Base-by-base conservation (phyloP, 192 early-diverging fungal species). In the Backusella circina region DNA sequence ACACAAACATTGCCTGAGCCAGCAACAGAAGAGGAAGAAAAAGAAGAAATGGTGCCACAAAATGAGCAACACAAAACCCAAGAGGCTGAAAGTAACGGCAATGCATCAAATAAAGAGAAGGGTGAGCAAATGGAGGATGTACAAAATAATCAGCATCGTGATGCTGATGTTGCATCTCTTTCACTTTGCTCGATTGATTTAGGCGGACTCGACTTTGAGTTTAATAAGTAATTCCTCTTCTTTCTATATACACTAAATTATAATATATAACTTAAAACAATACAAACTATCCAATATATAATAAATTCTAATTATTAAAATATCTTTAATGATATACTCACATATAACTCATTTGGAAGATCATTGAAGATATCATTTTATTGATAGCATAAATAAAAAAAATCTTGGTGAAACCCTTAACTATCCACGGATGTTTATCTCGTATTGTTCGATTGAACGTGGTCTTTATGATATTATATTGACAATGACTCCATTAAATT, bases 101-200 rank as follows among this genome's bases (percentile, higher is more conserved):
- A 68, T 66, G 0, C 8, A 38, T 37, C 67, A 12, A 68, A 66
- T 35, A 33, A 68, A 12, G 6, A 67, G 23, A 36, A 36, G 1
- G 38, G 21, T 67, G 65, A n/a, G 15, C 64, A 65, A 65, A 18
- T 7, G 5, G 28, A 65, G 4, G 12, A 65, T 30, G 16, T 32
- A 18, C 65, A 67, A 33, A n/a, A 7, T 21, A 32, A 5, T 21
- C 31, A 23, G 18, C 67, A 38, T 68, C 36, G n/a, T 38, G 67
- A 68, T 38, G 21, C 35, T 68, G 67, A 68, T 23, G 67, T 68
- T 21, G 32, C 23, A 10, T 68, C 67, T 26, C 33, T 68, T 37
- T 68, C 67, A 38, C 67, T 68, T 12, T 68, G 67, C 12, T 68
- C 67, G 3, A 68, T 68, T 68, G 67, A 68, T 36, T 68, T 68